A percentile compares a stretch with the other conserved stretches of the same genome.
Conservation (phyloP, 2,329 filamentous ascomycete species). For the Beauveria scarabaeidicola region DNA sequence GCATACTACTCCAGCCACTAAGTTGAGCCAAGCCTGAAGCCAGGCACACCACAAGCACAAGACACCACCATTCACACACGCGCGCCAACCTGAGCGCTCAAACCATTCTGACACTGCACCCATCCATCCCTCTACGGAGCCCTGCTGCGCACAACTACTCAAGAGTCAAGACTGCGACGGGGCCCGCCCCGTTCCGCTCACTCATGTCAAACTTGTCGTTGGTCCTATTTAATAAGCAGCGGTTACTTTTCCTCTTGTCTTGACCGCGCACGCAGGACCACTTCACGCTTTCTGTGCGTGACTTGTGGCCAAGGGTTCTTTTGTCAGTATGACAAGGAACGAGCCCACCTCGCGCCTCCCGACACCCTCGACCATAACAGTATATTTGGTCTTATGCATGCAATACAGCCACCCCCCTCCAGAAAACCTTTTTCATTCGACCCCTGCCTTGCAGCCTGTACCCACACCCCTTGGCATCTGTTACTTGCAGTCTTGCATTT, state of each 20-base stretch:
- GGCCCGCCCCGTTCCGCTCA: conserved; percentile 1
- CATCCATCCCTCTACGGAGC: background rate
- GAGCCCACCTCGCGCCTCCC: conserved; percentile 11
- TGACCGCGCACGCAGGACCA: background rate
- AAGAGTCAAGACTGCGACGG: background rate
- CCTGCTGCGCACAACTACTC: background rate
- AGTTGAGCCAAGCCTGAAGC: background rate
- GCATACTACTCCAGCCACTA: conserved; percentile 1
- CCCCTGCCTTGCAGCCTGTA: conserved; percentile 14
- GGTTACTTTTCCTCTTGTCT: background rate
- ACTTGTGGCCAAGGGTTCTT: conserved; percentile 9
- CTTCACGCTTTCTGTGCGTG: conserved; percentile 1
- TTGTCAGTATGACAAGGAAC: conserved; percentile 2
- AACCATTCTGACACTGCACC: conserved; percentile 10
- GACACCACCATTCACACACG: background rate
- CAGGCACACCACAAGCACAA: conserved; percentile 3
- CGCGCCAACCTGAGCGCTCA: conserved; percentile 6
- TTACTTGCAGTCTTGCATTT: conserved; percentile 4
- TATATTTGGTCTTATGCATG: conserved; percentile 22
- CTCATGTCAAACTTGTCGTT: background rate
- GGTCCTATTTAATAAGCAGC: background rate
- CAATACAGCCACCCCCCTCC: conserved; percentile 19
- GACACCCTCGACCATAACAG: conserved; percentile 20
- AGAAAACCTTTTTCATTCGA: conserved; percentile 6
- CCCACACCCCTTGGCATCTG: conserved; percentile 14